Percentiles rank a stretch among this genome's conserved stretches.
These are phyloP conservation scores for Metschnikowia proteae DNA, from an alignment of 805 yeast species.

Conservation along the genomic window DNA sequence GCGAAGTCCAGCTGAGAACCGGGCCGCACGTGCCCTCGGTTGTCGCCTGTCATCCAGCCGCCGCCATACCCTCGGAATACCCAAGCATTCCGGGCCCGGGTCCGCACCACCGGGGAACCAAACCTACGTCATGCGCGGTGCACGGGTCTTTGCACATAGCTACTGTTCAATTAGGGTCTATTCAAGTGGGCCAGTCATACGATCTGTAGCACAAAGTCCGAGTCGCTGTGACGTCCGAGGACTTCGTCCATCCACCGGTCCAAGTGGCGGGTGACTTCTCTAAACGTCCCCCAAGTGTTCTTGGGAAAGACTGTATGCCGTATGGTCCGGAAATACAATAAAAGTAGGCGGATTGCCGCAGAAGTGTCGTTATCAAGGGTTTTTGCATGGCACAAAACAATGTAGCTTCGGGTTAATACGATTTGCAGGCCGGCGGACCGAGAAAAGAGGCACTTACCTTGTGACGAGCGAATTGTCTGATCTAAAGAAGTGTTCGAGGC, in stretches of 20 bases:
- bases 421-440: not conserved
- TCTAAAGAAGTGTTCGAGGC: constrained; percentile 1
- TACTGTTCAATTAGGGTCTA: not conserved
- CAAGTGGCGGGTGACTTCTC: not conserved
- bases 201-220: not conserved
- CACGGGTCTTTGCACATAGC: not conserved
- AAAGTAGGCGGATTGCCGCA: constrained; percentile 1
- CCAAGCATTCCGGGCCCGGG: no score
- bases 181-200: not conserved
- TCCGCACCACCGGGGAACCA: no score
- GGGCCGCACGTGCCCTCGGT: no score
- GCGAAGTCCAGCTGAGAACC: constrained; percentile 1
- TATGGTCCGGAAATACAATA: constrained; percentile 2
- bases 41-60: no score
- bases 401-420: not conserved
- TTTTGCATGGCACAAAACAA: not conserved
- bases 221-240: not conserved
- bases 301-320: constrained; percentile 1
- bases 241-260: constrained; percentile 4
- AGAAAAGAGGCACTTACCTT: not conserved
- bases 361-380: not conserved
- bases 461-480: constrained; percentile 1
- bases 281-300: not conserved
- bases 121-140: not conserved
- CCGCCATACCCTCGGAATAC: not conserved